Base-by-base conservation (phyloP, 768 basidiomycete species). In the Collybia sp. region DNA sequence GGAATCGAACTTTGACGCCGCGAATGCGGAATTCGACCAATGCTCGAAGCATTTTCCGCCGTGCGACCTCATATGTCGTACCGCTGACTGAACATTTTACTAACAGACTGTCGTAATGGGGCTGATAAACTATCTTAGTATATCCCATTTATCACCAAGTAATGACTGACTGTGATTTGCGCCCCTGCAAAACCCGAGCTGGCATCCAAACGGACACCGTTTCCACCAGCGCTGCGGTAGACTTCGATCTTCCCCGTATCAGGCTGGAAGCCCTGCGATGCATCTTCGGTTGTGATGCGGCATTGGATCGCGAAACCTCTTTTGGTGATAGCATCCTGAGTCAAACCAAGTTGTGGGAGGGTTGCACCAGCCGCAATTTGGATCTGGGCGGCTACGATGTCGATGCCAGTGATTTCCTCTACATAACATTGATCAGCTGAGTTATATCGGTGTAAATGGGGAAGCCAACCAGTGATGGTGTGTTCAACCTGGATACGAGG, bases 331-430 rank as follows among this genome's bases (percentile, higher is more conserved):
- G 92, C 88, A 20, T 98, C 94, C 66, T 98, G 96, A 2, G 89
- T 91, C 42, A 99, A 75, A 46, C 96, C 96, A 51, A 98, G 85
- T 62, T 96, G 93, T 8, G 92, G 84, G 37, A 98, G 82, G 38
- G 93, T 89, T 5, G 94, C 96, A 44, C 96, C 96, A 42, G 93
- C 96, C n/a, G 95, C 95, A 58, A 99, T 97, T 70, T 98, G 96
- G 55, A 99, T 98, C 67, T 98, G 96, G 15, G 96, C 96, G 45
- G 96, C 96, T 34, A 98, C 93, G 52, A 99, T 95, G 61, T 99
- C 96, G 65, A 98, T 93, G 42, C 96, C 96, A 50, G 96, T 98
- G 59, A 99, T 99, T 63, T 97, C 94, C 88, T 98, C 96, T 94
- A 62, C 46, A 40, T 34, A 17, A 20, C 15, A 45, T 35, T 34